phyloP scores from a whole-genome alignment of 495 filamentous ascomycete species.

The Aspergillus heteromorphus region DNA sequence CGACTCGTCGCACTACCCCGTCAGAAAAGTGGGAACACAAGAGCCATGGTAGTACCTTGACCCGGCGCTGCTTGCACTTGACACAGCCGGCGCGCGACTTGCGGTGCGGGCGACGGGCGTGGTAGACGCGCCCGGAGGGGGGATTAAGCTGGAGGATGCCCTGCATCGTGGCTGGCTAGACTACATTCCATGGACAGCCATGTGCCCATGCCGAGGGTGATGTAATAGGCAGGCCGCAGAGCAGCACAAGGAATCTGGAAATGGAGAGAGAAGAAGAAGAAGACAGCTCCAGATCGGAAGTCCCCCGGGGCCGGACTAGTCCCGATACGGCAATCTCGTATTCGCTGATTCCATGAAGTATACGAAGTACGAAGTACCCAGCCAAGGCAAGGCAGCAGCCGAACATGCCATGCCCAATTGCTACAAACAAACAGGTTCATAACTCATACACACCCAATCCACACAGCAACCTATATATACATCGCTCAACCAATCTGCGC shows the following conservation, averaged over 20 bases:
- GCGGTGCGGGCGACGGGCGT: slow-evolving; percentile 33
- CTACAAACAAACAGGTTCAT: slow-evolving; percentile 5
- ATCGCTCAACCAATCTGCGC: slow-evolving; percentile 38
- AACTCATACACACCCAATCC: slow-evolving; percentile 21
- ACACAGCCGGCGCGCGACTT: slow-evolving; percentile 43
- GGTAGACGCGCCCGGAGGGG: slow-evolving; percentile 22
- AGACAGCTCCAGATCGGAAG: neutral
- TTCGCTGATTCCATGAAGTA: neutral
- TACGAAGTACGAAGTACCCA: too few relatives aligned
- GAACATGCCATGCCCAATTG: neutral
- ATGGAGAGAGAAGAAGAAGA: neutral
- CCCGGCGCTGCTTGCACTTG: slow-evolving; percentile 43
- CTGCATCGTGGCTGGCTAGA: slow-evolving; percentile 12
- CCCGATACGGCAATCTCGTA: slow-evolving; percentile 9
- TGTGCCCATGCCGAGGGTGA: neutral
- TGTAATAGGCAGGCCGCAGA: neutral
- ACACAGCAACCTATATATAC: slow-evolving; percentile 3
- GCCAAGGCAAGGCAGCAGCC: too few relatives aligned
- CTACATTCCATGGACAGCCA: neutral
- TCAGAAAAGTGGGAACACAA: neutral
- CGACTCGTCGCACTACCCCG: slow-evolving; percentile 41
- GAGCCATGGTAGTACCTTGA: slow-evolving; percentile 34
- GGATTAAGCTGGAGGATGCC: slow-evolving; percentile 25
- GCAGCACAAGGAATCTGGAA: neutral
- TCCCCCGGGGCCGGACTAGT: neutral